A percentile compares a stretch with the other conserved stretches of the same genome.
Evolutionary conservation across 495 filamentous ascomycete species (phyloP).

Genomic region (Daldinia concentrica): DNA sequence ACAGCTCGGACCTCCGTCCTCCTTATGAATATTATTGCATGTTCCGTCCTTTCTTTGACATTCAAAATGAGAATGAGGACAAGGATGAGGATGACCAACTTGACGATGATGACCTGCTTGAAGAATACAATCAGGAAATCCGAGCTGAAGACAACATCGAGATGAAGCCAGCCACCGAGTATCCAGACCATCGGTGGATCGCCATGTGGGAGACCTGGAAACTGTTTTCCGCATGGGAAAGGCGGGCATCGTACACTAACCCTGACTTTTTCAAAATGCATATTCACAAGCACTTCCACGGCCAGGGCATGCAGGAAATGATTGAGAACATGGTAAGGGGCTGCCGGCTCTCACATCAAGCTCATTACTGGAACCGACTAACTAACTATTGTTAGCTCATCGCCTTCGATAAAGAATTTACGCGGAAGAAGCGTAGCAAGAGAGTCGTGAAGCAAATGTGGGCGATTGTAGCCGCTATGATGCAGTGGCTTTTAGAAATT

Average conservation of each 20-base stretch:
- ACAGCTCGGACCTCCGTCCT: constrained; percentile 14
- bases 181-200: constrained; percentile 34
- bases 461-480: constrained; percentile 32
- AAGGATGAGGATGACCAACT: constrained; percentile 32
- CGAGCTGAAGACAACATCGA: constrained; percentile 32
- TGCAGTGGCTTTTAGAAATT: constrained; percentile 36
- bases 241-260: constrained; percentile 32
- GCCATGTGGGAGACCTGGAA: constrained; percentile 41
- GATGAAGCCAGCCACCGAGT: constrained; percentile 29
- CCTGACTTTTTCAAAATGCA: constrained; percentile 37
- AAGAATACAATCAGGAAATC: constrained; percentile 24
- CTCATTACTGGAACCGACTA: not conserved
- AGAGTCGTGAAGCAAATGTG: constrained; percentile 29
- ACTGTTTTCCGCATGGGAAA: constrained; percentile 31
- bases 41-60: constrained; percentile 38
- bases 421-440: constrained; percentile 33
- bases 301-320: constrained; percentile 32
- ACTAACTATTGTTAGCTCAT: constrained; percentile 26
- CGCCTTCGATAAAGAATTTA: constrained; percentile 31
- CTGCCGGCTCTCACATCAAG: not conserved
- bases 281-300: constrained; percentile 32
- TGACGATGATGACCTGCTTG: constrained; percentile 27
- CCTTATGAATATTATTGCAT: constrained; percentile 33
- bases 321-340: constrained; percentile 39
- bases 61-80: constrained; percentile 32